A percentile compares a stretch with the other conserved stretches of the same genome.
Conservation (phyloP, 2,329 filamentous ascomycete species). For the Aspergillus ibericus region DNA sequence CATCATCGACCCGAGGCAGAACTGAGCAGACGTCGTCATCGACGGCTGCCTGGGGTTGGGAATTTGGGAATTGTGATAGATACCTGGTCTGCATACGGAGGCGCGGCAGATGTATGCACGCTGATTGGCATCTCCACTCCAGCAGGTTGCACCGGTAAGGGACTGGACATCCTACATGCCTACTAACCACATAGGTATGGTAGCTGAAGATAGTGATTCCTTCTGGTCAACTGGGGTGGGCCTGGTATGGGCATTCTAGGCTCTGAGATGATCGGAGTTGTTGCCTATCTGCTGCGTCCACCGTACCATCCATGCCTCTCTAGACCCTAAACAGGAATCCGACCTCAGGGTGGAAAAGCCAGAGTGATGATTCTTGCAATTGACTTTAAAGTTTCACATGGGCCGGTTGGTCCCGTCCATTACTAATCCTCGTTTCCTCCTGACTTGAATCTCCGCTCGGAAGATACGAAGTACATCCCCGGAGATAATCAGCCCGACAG, state of each 20-base stretch:
- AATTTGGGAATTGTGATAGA: too few relatives aligned
- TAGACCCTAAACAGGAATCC: neutral
- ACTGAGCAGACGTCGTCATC: neutral
- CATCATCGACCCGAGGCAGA: neutral
- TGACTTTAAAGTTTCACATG: conserved; percentile 2
- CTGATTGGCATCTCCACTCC: neutral
- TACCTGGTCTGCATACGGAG: neutral
- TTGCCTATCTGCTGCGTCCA: neutral
- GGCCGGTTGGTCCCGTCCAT: neutral
- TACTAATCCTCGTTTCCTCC: neutral
- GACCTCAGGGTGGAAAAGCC: neutral
- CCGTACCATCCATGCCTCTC: neutral
- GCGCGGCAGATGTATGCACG: neutral
- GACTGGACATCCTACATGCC: neutral
- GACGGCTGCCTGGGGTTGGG: neutral
- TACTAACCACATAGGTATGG: neutral
- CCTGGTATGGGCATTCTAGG: neutral
- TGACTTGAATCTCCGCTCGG: neutral
- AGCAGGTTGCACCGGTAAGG: neutral
- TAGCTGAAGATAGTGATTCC: neutral
- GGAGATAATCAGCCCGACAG: neutral
- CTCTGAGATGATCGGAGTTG: neutral
- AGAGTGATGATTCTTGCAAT: neutral
- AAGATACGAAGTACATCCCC: neutral
- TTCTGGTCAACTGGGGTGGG: neutral